Base-by-base conservation (phyloP, 192 early-diverging fungal genomes). In the Coemansia sp. region DNA sequence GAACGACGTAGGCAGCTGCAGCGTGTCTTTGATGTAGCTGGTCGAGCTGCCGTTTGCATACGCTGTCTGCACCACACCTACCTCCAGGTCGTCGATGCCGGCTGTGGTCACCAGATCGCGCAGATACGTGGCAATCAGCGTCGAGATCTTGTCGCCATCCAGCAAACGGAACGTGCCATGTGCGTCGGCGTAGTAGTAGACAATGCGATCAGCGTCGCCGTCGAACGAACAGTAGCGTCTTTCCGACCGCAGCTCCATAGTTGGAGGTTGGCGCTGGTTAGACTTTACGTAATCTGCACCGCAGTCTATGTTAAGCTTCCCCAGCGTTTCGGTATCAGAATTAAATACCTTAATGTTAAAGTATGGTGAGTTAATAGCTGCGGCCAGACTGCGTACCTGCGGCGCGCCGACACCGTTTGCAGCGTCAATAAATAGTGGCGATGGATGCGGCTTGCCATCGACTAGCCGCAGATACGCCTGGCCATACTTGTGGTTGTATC, bases 271-370 rank as follows among this genome's bases (percentile, higher is more conserved):
- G 29, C 79, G 87, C 84, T 98, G 95, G 52, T 89, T 73, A 25
- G 95, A 86, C 85, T 99, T 99, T 69, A 99, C 97, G 78, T 85
- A 94, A 76, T 99, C 97, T n/a, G 97, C 97, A 54, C 97, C 97
- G 67, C 92, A 90, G 85, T 94, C 84, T 64, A 86, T 84, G 86
- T 99, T 99, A 27, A 99, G 85, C 77, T 90, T 92, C 61, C 85
- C 88, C 33, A 85, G 63, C 8, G 85, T 78, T 5, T 76, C 81
- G 52, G 87, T 86, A 67, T 96, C 88, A 66, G 87, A 86, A 72
- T 98, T 96, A 46, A 87, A 74, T 59, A 95, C 75, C 32, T 87
- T 70, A 52, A 92, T 85, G 46, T 85, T 59, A 20, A 95, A 74
- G 62, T 85, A 59, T 33, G 91, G 87, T 52, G 86, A 69, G 31